These are phyloP conservation scores for Suillus occidentalis DNA, from an alignment of 768 basidiomycete genomes.

Conservation along the genomic window DNA sequence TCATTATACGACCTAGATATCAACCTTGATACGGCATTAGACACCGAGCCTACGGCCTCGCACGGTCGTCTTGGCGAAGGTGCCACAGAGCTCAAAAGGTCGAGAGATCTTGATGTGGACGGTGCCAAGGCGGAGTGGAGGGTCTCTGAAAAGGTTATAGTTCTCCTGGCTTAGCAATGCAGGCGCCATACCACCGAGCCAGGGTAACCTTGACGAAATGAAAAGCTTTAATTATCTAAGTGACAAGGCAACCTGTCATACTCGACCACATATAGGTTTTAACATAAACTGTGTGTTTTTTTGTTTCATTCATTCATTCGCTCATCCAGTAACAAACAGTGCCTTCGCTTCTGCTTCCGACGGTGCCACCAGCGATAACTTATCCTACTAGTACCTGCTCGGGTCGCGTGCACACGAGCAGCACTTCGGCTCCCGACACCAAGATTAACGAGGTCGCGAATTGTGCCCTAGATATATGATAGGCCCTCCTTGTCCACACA, in stretches of 20 bases:
- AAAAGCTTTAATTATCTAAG: background rate
- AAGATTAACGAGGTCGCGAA: conserved; percentile 3
- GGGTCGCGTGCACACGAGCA: background rate
- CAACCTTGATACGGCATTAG: conserved; percentile 42
- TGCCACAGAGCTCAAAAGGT: conserved; percentile 54
- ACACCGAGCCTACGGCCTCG: conserved; percentile 17
- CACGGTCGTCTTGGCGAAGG: conserved; percentile 14
- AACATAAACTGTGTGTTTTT: background rate
- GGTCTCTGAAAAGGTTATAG: conserved; percentile 49
- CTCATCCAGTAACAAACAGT: background rate
- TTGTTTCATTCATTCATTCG: background rate
- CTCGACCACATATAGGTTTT: background rate
- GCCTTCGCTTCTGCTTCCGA: background rate
- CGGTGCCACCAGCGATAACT: background rate
- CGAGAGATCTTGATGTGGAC: conserved; percentile 61
- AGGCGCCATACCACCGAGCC: background rate
- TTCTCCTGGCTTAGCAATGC: conserved; percentile 40
- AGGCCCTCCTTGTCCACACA: background rate
- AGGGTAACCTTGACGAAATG: conserved; percentile 2
- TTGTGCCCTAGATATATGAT: background rate
- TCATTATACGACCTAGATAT: conserved; percentile 52
- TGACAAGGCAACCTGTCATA: background rate
- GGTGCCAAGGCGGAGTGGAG: conserved; percentile 68
- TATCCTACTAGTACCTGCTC: background rate
- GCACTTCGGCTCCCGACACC: background rate